Evolutionary conservation across 2,329 filamentous ascomycete genomes (phyloP).

Genomic region (Beauveria pseudobassiana): DNA sequence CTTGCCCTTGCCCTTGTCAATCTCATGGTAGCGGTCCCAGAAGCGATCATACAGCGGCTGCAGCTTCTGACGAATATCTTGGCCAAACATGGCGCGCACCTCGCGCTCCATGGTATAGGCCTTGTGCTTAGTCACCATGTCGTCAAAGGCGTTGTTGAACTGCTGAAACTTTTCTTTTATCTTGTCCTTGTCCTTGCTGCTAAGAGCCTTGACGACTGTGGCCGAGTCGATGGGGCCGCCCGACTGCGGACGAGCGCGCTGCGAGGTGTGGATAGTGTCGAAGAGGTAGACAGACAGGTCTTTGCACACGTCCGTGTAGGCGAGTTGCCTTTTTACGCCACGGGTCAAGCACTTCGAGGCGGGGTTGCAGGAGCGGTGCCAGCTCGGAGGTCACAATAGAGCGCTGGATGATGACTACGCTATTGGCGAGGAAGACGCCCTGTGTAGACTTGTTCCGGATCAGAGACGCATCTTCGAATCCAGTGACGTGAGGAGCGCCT

Average conservation of each 20-base stretch:
- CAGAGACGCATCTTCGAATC: slow-evolving; percentile 65
- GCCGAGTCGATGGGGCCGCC: slow-evolving; percentile 74
- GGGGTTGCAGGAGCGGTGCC: slow-evolving; percentile 58
- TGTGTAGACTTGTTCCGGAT: slow-evolving; percentile 72
- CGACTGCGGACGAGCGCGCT: slow-evolving; percentile 61
- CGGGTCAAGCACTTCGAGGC: slow-evolving; percentile 61
- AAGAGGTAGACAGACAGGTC: slow-evolving; percentile 79
- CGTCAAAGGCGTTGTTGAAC: slow-evolving; percentile 88
- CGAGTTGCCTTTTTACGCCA: slow-evolving; percentile 84
- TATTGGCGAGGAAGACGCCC: slow-evolving; percentile 89
- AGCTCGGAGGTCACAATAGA: slow-evolving; percentile 79
- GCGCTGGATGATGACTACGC: slow-evolving; percentile 73
- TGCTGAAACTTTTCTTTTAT: slow-evolving; percentile 94
- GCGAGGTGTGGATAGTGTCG: slow-evolving; percentile 81
- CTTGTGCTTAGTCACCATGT: slow-evolving; percentile 77
- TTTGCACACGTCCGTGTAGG: slow-evolving; percentile 82
- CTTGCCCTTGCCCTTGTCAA: slow-evolving; percentile 96
- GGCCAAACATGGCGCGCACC: slow-evolving; percentile 70
- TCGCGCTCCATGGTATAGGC: slow-evolving; percentile 83
- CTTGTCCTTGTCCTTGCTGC: slow-evolving; percentile 86
- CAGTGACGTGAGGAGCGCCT: slow-evolving; percentile 66
- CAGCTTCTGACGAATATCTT: slow-evolving; percentile 83
- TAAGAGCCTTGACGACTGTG: slow-evolving; percentile 74
- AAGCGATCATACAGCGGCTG: slow-evolving; percentile 93
- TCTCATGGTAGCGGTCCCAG: slow-evolving; percentile 94